Conservation (phyloP, 805 yeast species). For the Peterozyma xylosa region DNA sequence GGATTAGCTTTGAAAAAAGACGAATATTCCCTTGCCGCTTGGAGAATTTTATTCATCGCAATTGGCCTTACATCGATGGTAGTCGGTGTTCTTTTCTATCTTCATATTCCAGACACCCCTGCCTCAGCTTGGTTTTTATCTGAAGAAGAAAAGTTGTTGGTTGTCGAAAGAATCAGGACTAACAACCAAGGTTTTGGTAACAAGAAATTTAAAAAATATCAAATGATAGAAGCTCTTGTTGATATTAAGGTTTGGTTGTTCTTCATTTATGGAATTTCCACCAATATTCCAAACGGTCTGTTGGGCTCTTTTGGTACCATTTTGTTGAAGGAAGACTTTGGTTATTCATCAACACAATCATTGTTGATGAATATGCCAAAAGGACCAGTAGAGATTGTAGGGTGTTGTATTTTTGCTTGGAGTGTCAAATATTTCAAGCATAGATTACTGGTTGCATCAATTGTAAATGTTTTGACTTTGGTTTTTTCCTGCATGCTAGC, state of each 20-base stretch:
- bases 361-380: constrained; percentile 28
- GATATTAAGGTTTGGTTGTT: constrained; percentile 45
- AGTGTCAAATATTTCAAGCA: constrained; percentile 18
- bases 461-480: constrained; percentile 14
- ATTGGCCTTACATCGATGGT: constrained; percentile 46
- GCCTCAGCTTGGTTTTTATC: constrained; percentile 29
- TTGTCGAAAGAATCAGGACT: constrained; percentile 46
- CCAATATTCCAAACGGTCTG: constrained; percentile 51
- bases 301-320: constrained; percentile 39
- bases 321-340: constrained; percentile 27
- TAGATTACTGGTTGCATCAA: constrained; percentile 23
- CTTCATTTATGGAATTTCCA: constrained; percentile 32
- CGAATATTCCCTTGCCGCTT: constrained; percentile 22
- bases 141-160: constrained; percentile 28
- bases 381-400: constrained; percentile 26
- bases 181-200: constrained; percentile 56
- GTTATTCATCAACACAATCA: constrained; percentile 11
- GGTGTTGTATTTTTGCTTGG: constrained; percentile 13
- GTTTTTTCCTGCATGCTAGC: constrained; percentile 22
- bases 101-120: constrained; percentile 27
- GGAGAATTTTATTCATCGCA: constrained; percentile 49
- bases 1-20: constrained; percentile 32
- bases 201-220: constrained; percentile 44
- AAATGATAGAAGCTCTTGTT: constrained; percentile 40
- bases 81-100: constrained; percentile 20